phyloP scores from a whole-genome alignment of 2,329 filamentous ascomycete genomes.

The Fusarium sp. region DNA sequence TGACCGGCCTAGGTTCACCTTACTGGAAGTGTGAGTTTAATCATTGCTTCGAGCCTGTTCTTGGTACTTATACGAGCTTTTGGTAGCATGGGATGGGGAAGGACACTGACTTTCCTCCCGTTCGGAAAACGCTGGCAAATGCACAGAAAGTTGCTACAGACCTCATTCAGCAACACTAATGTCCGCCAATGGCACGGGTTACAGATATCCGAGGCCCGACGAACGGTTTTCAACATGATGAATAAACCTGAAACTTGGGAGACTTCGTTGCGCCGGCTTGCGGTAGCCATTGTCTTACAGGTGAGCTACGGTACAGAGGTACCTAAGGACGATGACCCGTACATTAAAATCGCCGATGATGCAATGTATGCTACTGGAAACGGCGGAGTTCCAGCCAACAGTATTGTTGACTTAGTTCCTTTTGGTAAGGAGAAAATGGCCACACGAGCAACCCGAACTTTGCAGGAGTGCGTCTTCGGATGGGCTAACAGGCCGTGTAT shows the following conservation, averaged over 20 bases:
- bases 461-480: background rate
- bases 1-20: constrained; percentile 61
- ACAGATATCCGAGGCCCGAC: constrained; percentile 45
- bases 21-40: constrained; percentile 53
- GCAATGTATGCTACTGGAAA: constrained; percentile 53
- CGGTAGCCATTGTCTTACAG: constrained; percentile 53
- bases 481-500: constrained; percentile 21
- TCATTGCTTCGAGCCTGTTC: too few species aligned
- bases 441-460: background rate
- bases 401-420: constrained; percentile 64
- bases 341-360: constrained; percentile 52
- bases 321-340: constrained; percentile 49
- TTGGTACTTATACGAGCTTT: background rate
- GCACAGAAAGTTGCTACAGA: constrained; percentile 61
- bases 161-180: constrained; percentile 57
- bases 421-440: constrained; percentile 41
- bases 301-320: constrained; percentile 53
- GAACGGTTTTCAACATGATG: constrained; percentile 43
- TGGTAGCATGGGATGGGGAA: constrained; percentile 61
- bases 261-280: constrained; percentile 49
- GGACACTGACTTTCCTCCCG: constrained; percentile 62
- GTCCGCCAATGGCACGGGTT: constrained; percentile 49
- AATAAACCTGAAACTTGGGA: constrained; percentile 43
- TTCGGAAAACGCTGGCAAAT: constrained; percentile 59
- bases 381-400: constrained; percentile 51